phyloP scores from a whole-genome alignment of 306 rosid genomes.

The Castanopsis chinensis region DNA sequence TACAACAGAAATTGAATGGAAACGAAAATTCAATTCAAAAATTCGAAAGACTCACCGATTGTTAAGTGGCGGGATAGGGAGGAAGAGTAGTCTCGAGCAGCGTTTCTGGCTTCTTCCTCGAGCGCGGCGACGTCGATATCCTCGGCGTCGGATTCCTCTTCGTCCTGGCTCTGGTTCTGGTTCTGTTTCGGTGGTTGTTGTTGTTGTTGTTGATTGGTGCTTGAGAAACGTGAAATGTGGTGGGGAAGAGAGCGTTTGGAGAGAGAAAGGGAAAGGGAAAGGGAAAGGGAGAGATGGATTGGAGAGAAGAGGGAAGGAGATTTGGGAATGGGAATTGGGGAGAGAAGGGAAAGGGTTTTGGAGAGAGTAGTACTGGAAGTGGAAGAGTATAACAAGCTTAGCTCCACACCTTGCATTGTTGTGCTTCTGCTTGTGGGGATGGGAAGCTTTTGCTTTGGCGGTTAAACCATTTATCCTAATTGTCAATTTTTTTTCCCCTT shows the following conservation, averaged over 20 bases:
- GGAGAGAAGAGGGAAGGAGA: constrained; percentile 18
- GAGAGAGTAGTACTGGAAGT: neutral
- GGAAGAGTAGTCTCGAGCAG: constrained; percentile 54
- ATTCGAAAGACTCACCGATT: constrained; percentile 34
- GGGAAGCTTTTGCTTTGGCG: constrained; percentile 25
- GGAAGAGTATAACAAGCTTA: constrained; percentile 7
- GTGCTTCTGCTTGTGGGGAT: neutral
- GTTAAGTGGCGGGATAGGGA: constrained; percentile 50
- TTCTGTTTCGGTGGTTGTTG: no score
- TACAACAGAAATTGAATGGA: no score
- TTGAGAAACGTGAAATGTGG: constrained; percentile 11
- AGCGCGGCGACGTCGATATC: constrained; percentile 46
- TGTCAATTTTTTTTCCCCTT: no score
- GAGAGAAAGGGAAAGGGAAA: neutral
- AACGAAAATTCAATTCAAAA: no score
- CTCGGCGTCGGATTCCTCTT: constrained; percentile 21
- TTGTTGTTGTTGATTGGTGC: neutral
- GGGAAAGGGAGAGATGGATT: neutral
- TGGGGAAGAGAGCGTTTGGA: constrained; percentile 30
- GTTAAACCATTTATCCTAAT: constrained; percentile 30
- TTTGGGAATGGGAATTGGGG: constrained; percentile 19
- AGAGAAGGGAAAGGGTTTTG: constrained; percentile 33
- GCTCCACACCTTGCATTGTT: constrained; percentile 40
- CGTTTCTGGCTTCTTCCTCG: constrained; percentile 72
- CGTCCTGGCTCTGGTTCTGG: neutral